phyloP scores from a whole-genome alignment of 768 basidiomycete genomes.

The Crepidotus variabilis region DNA sequence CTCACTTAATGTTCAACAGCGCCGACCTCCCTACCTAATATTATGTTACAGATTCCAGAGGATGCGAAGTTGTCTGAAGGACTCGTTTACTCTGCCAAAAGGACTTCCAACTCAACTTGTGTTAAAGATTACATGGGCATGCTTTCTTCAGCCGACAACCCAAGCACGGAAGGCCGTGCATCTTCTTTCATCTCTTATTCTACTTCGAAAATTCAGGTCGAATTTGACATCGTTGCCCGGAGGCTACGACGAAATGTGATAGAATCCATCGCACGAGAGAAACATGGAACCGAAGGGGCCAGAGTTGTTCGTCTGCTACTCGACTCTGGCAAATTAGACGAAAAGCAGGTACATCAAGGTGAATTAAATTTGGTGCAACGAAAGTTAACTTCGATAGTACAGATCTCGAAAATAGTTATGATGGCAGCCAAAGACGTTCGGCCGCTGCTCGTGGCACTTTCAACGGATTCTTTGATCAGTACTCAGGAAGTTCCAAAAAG shows the following conservation, averaged over 20 bases:
- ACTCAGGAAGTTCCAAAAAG: slow-evolving; percentile 92
- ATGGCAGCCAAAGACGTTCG: slow-evolving; percentile 87
- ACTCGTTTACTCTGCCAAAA: slow-evolving; percentile 52
- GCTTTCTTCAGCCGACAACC: slow-evolving; percentile 79
- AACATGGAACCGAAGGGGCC: slow-evolving; percentile 79
- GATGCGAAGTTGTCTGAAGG: slow-evolving; percentile 60
- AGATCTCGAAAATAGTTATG: slow-evolving; percentile 95
- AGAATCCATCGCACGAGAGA: slow-evolving; percentile 77
- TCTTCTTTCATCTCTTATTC: slow-evolving; percentile 69
- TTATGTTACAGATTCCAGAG: slow-evolving; percentile 62
- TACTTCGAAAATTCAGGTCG: slow-evolving; percentile 72
- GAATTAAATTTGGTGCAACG: not conserved
- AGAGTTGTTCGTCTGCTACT: slow-evolving; percentile 76
- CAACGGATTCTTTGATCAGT: slow-evolving; percentile 79
- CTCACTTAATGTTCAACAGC: slow-evolving; percentile 34
- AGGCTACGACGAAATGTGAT: slow-evolving; percentile 68
- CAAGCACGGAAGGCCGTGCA: slow-evolving; percentile 64
- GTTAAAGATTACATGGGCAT: slow-evolving; percentile 82
- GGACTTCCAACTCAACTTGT: slow-evolving; percentile 52
- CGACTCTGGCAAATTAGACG: slow-evolving; percentile 88
- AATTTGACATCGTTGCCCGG: slow-evolving; percentile 69
- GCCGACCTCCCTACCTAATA: slow-evolving; percentile 60
- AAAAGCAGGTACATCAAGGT: slow-evolving; percentile 69
- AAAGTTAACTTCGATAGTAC: slow-evolving; percentile 1
- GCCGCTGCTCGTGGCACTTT: slow-evolving; percentile 72